A percentile compares a stretch with the other conserved stretches of the same genome.
Conservation (phyloP, 2,329 filamentous ascomycete genomes). For the Trichophyton verrucosum region DNA sequence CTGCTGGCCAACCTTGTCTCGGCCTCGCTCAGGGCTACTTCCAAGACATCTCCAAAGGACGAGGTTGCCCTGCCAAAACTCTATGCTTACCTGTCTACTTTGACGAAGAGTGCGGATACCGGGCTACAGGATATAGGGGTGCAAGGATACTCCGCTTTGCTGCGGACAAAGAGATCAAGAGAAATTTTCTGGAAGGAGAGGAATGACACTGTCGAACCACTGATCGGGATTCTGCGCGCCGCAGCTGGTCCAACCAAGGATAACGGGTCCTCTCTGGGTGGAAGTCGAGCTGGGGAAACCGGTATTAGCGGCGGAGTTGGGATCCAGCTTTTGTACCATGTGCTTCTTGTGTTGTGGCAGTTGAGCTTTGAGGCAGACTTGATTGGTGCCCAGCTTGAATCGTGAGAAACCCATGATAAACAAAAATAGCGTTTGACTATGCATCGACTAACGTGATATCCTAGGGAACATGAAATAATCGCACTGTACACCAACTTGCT, state of each 20-base stretch:
- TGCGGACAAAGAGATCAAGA: conserved; percentile 62
- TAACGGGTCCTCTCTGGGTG: conserved; percentile 49
- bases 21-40: conserved; percentile 47
- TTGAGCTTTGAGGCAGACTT: conserved; percentile 71
- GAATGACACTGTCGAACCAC: conserved; percentile 67
- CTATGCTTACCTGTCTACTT: conserved; percentile 70
- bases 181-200: conserved; percentile 84
- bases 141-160: conserved; percentile 72
- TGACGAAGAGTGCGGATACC: conserved; percentile 75
- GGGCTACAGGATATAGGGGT: conserved; percentile 93
- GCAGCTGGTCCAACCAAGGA: conserved; percentile 64
- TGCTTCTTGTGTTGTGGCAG: conserved; percentile 90
- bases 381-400: conserved; percentile 68
- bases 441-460: conserved; percentile 8
- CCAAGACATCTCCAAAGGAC: conserved; percentile 49
- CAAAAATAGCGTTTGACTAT: conserved; percentile 12
- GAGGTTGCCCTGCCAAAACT: conserved; percentile 67
- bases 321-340: conserved; percentile 61
- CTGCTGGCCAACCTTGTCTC: conserved; percentile 72
- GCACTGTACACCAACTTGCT: conserved; percentile 86
- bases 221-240: conserved; percentile 65
- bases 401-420: conserved; percentile 43
- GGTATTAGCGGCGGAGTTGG: conserved; percentile 64
- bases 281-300: conserved; percentile 52
- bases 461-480: conserved; percentile 82